These are phyloP conservation scores for Domatiomyces globalis DNA, from an alignment of 2,329 filamentous ascomycete species.

Conservation along the genomic window DNA sequence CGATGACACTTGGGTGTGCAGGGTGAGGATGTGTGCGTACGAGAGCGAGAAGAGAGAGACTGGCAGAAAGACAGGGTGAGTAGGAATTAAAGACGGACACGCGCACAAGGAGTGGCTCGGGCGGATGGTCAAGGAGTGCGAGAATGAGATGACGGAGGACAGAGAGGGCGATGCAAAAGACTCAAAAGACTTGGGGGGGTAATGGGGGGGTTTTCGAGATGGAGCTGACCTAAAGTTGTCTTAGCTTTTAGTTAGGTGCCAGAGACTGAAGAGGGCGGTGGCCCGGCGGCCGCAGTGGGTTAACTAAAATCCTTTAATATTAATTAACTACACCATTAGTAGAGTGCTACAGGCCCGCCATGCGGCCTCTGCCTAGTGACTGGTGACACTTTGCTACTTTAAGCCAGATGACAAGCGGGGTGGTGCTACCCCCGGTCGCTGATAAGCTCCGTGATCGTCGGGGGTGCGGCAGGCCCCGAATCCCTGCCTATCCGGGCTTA, in stretches of 20 bases:
- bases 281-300: too few relatives aligned
- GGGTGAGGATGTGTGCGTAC: slow-evolving; percentile 26
- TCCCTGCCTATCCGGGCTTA: background rate
- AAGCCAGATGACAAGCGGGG: background rate
- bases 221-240: background rate
- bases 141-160: slow-evolving; percentile 23
- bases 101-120: background rate
- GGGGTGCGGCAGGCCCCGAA: background rate
- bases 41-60: slow-evolving; percentile 31
- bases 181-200: slow-evolving; percentile 15
- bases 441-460: background rate
- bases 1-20: background rate
- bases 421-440: background rate
- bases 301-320: too few relatives aligned
- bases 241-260: background rate
- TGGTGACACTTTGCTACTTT: background rate
- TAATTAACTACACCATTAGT: too few relatives aligned
- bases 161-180: slow-evolving; percentile 15
- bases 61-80: slow-evolving; percentile 31
- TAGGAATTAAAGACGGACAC: slow-evolving; percentile 1
- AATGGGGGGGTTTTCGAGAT: slow-evolving; percentile 19
- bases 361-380: background rate
- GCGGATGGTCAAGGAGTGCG: slow-evolving; percentile 20
- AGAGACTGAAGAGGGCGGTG: background rate
- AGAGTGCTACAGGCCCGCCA: too few relatives aligned